Conservation (phyloP, 176 grass and related monocot species). For the Zizania latifolia region DNA sequence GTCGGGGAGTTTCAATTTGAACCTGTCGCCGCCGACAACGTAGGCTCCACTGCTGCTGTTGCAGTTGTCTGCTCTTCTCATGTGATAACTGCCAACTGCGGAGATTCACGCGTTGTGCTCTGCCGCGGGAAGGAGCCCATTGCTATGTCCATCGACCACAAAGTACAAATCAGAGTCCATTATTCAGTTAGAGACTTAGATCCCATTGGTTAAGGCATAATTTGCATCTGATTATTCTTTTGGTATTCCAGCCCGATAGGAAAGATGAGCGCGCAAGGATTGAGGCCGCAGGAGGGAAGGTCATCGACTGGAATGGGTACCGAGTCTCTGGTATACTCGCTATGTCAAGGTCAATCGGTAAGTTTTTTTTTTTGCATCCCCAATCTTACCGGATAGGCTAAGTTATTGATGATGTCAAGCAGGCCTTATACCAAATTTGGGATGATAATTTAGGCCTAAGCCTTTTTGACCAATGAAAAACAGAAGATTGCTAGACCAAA, state of each 20-base stretch:
- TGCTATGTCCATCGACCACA: constrained; percentile 61
- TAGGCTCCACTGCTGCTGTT: constrained; percentile 64
- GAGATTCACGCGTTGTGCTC: constrained; percentile 71
- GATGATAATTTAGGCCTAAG: background rate
- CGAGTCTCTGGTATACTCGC: constrained; percentile 70
- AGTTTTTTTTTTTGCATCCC: background rate
- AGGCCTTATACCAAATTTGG: background rate
- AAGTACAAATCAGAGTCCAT: constrained; percentile 25
- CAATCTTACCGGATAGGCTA: background rate
- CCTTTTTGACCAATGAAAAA: background rate
- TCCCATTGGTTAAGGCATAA: background rate
- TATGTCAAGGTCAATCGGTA: constrained; percentile 79
- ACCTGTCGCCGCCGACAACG: constrained; percentile 20
- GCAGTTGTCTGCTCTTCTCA: constrained; percentile 68
- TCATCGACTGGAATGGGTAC: constrained; percentile 68
- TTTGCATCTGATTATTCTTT: constrained; percentile 12
- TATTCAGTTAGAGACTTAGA: background rate
- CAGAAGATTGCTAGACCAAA: background rate
- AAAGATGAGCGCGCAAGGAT: constrained; percentile 64
- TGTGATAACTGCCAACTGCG: constrained; percentile 57
- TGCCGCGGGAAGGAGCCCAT: constrained; percentile 51
- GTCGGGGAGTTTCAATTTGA: background rate
- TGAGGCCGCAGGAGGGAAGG: constrained; percentile 58
- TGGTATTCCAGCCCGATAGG: constrained; percentile 53
- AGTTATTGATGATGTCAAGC: constrained; percentile 7